phyloP scores from a whole-genome alignment of 2,329 filamentous ascomycete species.

The Alternaria sp. region DNA sequence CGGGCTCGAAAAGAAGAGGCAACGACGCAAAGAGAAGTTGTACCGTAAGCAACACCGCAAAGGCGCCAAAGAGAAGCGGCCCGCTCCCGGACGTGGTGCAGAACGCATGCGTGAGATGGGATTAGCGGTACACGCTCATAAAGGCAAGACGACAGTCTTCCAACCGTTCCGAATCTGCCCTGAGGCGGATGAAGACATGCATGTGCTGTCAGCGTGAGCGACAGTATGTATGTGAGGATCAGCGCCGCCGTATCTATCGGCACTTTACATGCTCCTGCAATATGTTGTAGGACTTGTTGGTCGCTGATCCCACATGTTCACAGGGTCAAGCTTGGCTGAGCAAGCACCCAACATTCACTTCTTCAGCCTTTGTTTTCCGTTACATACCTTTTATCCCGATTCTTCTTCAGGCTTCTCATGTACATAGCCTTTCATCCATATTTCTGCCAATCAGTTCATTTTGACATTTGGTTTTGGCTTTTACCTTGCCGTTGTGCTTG shows the following conservation, averaged over 20 bases:
- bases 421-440: slow-evolving; percentile 29
- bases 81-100: slow-evolving; percentile 80
- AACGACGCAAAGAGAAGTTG: slow-evolving; percentile 91
- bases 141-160: slow-evolving; percentile 50
- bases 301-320: slow-evolving; percentile 47
- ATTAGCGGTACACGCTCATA: slow-evolving; percentile 81
- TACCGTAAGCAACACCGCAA: slow-evolving; percentile 89
- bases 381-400: slow-evolving; percentile 17
- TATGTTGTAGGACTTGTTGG: slow-evolving; percentile 42
- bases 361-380: slow-evolving; percentile 4
- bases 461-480: neutral
- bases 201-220: slow-evolving; percentile 56
- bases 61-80: slow-evolving; percentile 74
- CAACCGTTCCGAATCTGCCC: slow-evolving; percentile 38
- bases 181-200: slow-evolving; percentile 49
- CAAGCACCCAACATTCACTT: slow-evolving; percentile 19
- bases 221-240: slow-evolving; percentile 38
- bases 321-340: slow-evolving; percentile 16
- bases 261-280: slow-evolving; percentile 41
- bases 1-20: slow-evolving; percentile 91
- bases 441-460: slow-evolving; percentile 4
- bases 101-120: slow-evolving; percentile 95
- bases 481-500: neutral
- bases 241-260: slow-evolving; percentile 50
- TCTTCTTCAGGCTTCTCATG: slow-evolving; percentile 24